Conservation (phyloP, 306 rosid genomes). For the Malus sylvestris region DNA sequence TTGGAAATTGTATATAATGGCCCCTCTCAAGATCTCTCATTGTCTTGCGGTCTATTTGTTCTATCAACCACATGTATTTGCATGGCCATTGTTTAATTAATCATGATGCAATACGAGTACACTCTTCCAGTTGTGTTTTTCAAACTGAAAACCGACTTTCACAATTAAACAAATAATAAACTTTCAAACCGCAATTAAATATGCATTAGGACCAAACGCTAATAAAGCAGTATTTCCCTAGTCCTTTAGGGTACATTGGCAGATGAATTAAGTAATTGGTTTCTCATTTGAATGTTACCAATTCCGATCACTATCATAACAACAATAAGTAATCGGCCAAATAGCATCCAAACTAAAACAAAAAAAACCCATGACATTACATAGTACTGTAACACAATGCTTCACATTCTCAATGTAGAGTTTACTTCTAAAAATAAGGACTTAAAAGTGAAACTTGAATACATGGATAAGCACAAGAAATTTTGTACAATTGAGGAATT, state of each 20-base stretch:
- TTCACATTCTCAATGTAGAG: not conserved
- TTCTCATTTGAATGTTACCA: too few species aligned
- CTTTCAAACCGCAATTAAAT: too few species aligned
- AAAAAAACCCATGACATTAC: not conserved
- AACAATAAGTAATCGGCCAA: too few species aligned
- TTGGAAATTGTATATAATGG: slow-evolving; percentile 1
- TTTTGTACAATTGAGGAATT: not conserved
- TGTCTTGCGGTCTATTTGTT: not conserved
- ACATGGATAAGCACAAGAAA: not conserved
- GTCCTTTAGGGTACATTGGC: too few species aligned
- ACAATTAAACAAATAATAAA: too few species aligned
- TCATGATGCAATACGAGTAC: too few species aligned
- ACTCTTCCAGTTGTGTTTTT: not conserved
- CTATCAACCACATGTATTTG: not conserved
- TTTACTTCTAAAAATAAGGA: not conserved
- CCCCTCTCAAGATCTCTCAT: slow-evolving; percentile 1
- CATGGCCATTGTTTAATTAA: not conserved
- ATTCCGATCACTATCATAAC: too few species aligned
- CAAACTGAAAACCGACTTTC: not conserved
- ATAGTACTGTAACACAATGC: not conserved
- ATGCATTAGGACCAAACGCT: not conserved
- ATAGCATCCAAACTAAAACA: too few species aligned
- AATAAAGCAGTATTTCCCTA: too few species aligned
- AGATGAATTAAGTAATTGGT: too few species aligned
- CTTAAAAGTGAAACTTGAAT: not conserved